Evolutionary conservation across 257 asterid species (phyloP).

Genomic region (Orobanche coerulescens): DNA sequence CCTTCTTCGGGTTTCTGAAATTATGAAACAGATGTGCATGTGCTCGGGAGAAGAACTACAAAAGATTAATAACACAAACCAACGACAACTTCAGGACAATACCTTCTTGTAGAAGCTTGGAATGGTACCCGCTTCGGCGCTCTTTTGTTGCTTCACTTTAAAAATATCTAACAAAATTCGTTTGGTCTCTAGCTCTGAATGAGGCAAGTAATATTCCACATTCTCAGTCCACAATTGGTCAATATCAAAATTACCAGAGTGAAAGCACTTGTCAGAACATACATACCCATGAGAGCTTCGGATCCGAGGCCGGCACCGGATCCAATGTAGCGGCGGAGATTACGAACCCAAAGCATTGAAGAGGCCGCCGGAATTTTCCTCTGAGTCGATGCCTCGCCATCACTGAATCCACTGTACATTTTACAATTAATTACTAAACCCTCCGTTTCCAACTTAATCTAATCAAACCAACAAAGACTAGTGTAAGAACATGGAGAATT

Average conservation of each 20-base stretch:
- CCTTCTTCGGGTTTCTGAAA: conserved; percentile 98
- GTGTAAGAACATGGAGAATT: background rate
- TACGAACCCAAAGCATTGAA: conserved; percentile 98
- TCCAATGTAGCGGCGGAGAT: conserved; percentile 95
- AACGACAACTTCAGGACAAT: background rate
- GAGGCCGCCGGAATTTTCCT: conserved; percentile 87
- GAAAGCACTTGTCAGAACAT: conserved; percentile 1
- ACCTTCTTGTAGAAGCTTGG: conserved; percentile 98
- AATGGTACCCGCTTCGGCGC: conserved; percentile 84
- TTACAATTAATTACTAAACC: conserved; percentile 24
- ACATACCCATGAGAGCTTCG: conserved; percentile 95
- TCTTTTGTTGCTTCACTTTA: conserved; percentile 90
- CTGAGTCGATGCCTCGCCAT: conserved; percentile 60
- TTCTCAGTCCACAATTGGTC: conserved; percentile 18
- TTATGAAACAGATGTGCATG: conserved; percentile 14
- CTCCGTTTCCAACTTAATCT: conserved; percentile 17
- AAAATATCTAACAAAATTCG: conserved; percentile 86
- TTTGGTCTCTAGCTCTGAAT: conserved; percentile 89
- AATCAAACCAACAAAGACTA: conserved; percentile 21
- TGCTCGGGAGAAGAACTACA: conserved; percentile 1
- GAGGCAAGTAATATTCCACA: conserved; percentile 19
- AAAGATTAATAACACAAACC: background rate
- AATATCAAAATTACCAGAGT: conserved; percentile 6
- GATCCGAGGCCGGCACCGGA: conserved; percentile 98
- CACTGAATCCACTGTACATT: conserved; percentile 77